Conservation (phyloP, 1,139 yeast species). For the Candida pseudoviswanathii region DNA sequence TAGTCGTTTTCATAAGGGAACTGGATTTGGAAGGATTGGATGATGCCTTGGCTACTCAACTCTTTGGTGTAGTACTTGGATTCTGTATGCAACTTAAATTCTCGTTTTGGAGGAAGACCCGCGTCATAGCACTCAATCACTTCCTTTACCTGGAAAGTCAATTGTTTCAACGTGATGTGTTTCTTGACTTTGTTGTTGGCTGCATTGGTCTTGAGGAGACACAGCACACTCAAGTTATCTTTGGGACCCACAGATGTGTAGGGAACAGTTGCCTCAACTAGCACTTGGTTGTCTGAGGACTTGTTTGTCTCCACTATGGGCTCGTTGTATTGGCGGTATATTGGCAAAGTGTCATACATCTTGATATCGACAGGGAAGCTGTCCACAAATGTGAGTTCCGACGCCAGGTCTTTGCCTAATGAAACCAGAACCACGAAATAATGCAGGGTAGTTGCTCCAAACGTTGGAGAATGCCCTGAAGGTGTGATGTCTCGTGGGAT, state of each 20-base stretch:
- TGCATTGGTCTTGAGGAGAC: constrained; percentile 42
- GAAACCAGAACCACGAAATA: constrained; percentile 35
- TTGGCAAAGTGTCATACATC: constrained; percentile 53
- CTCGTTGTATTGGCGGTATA: constrained; percentile 56
- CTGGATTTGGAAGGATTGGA: constrained; percentile 28
- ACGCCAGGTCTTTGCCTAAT: constrained; percentile 34
- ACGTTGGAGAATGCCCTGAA: constrained; percentile 39
- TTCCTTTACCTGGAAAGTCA: constrained; percentile 55
- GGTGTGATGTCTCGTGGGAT: constrained; percentile 57
- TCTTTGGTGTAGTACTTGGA: constrained; percentile 26
- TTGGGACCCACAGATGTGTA: constrained; percentile 53
- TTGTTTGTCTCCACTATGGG: constrained; percentile 42
- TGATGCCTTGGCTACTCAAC: constrained; percentile 35
- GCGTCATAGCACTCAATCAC: constrained; percentile 51
- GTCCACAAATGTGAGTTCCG: constrained; percentile 35
- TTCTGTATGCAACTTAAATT: constrained; percentile 33
- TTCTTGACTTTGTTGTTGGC: constrained; percentile 35
- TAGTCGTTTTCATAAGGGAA: constrained; percentile 45
- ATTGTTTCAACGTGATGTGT: constrained; percentile 44
- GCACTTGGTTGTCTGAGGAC: constrained; percentile 44
- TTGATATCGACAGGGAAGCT: constrained; percentile 51
- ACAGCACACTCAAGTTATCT: constrained; percentile 43
- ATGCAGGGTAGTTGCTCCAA: constrained; percentile 47
- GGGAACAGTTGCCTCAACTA: constrained; percentile 46
- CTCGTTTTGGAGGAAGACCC: constrained; percentile 43